Evolutionary conservation across 352 stramenopile genomes (phyloP), one percentile per base, ranked within the genome.

Genomic region (Phytopythium helicoides): DNA sequence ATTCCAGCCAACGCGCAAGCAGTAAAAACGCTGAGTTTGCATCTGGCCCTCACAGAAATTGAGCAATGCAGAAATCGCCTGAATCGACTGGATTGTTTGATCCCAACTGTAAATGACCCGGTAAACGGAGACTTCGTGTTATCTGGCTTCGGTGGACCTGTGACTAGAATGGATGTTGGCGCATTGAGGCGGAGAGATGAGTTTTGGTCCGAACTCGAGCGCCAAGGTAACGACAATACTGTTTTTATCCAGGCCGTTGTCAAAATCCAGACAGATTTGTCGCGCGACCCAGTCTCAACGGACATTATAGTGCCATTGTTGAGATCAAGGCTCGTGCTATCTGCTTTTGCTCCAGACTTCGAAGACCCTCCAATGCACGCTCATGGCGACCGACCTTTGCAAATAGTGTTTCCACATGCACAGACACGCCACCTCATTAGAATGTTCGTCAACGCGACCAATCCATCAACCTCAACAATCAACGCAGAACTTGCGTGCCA

Each of bases 401-500:
- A 40, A 21, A 33, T 51, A 19, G 40, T 60, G 6, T 86, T 89
- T 47, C 33, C 46, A 2, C 18, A 84, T 14, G 82, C 76, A 8
- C 68, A 86, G 28, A 25, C 81, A 34, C 38, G 71, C 16, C 39
- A 70, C n/a, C 21, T 56, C 2, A 60, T 37, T 21, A 16, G 64
- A 1, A 26, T 60, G 18, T 73, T 62, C 11, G 51, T 89, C 23
- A 54, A 54, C 2, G 64, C 86, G 19, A 52, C 25, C 10, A 89
- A 89, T 36, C 78, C 78, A 39, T 77, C 66, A 34, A 77, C 82
- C 41, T 57, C 66, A 0, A 56, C 69, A 0, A 61, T 87, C 16
- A 49, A 74, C 9, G 71, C 86, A 60, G 75, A 89, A 31, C 54
- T 89, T 25, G 52, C 74, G 0, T 62, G 75, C 22, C 39, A 73